Base-by-base conservation (phyloP, 257 asterid genomes). In the Buddleja alternifolia region DNA sequence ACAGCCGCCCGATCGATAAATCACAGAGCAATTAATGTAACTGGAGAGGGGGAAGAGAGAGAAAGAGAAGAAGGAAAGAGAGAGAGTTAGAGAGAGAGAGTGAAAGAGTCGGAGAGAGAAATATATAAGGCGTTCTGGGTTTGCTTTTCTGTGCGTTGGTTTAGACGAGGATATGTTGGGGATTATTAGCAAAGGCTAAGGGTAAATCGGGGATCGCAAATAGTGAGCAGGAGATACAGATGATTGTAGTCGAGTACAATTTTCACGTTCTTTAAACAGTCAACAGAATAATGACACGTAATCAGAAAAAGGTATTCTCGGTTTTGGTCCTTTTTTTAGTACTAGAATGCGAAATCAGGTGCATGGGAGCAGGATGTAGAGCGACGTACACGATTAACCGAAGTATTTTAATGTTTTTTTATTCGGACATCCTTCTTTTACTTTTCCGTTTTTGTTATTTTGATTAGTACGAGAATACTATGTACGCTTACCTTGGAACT, bases 1-100 rank as follows among this genome's bases (percentile, higher is more conserved):
- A 64, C 56, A 56, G 79, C 79, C 84, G 81, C 75, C 82, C 82
- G 90, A 88, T 84, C 78, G 82, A 71, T 74, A 60, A 80, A 79
- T 80, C 78, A 29, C 81, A 53, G 73, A 58, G 76, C 36, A 53
- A 57, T 73, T 20, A 76, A 36, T 34, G 57, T 24, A 77, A 65
- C 46, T 34, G 47, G 67, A 29, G 19, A 70, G 61, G 71, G 42
- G 34, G 4, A 56, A 60, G 62, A 63, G 41, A 37, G 60, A 72
- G 19, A 20, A 20, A 32, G 52, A 40, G 66, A 15, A 47, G 47
- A 69, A 63, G 48, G 29, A 41, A 19, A 47, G 78, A 56, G 57
- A 58, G 7, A 21, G 36, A 10, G 45, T 10, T 47, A 73, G 78
- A 82, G 78, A 69, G 84, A 66, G 72, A 78, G 17, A 29, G 7